phyloP scores from a whole-genome alignment of 140 eudicot species.

The Oenanthe javanica region DNA sequence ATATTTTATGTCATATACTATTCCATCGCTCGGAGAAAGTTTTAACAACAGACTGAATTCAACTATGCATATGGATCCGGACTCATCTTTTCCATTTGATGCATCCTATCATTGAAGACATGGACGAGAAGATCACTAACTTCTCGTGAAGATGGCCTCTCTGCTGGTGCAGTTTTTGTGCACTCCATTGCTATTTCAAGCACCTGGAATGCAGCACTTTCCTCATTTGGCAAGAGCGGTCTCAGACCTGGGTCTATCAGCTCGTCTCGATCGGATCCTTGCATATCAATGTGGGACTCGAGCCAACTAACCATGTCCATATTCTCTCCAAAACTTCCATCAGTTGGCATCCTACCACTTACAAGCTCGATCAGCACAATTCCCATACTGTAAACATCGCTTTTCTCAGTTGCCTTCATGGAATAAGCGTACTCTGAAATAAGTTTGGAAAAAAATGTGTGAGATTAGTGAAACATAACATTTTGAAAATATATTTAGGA shows the following conservation, averaged over 20 bases:
- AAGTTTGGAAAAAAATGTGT: not conserved
- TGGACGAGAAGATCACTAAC: conserved; percentile 55
- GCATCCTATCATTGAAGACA: conserved; percentile 40
- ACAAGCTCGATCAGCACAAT: conserved; percentile 93
- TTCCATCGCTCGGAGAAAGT: not conserved
- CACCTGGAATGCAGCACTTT: conserved; percentile 52
- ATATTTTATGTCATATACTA: not conserved
- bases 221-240: conserved; percentile 65
- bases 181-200: conserved; percentile 77
- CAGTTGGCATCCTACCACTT: conserved; percentile 87
- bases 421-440: conserved; percentile 81
- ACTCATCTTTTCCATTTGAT: conserved; percentile 38
- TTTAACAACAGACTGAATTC: not conserved
- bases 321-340: conserved; percentile 62
- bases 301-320: conserved; percentile 96
- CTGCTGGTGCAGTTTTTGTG: conserved; percentile 81
- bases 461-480: not conserved
- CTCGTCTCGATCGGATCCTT: conserved; percentile 43
- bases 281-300: conserved; percentile 50
- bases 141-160: conserved; percentile 79
- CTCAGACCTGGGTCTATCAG: conserved; percentile 57
- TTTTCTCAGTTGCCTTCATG: conserved; percentile 75
- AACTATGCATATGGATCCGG: conserved; percentile 45
- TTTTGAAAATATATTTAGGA: not conserved
- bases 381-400: conserved; percentile 95